Conservation (phyloP, 1,139 yeast genomes). For the Pichia sp. region DNA sequence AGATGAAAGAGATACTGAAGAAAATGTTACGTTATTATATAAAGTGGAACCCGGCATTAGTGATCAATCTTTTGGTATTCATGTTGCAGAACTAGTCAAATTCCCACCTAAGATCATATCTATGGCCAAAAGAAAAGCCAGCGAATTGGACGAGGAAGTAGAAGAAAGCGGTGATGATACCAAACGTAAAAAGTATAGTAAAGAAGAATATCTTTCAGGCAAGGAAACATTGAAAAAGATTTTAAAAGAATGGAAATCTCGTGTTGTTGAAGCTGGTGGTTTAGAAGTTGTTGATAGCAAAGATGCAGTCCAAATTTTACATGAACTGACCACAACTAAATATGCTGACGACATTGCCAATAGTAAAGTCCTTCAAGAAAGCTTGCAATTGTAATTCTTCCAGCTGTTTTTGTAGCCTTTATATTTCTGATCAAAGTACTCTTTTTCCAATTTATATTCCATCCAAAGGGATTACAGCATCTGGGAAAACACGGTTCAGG, state of each 20-base stretch:
- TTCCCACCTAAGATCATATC: constrained; percentile 82
- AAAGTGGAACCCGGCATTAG: constrained; percentile 89
- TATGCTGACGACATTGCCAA: constrained; percentile 15
- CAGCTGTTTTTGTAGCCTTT: not conserved
- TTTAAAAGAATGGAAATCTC: constrained; percentile 55
- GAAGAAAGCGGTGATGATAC: constrained; percentile 28
- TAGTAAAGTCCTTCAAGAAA: constrained; percentile 20
- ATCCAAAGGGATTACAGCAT: not conserved
- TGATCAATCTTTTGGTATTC: constrained; percentile 94
- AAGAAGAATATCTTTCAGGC: constrained; percentile 52
- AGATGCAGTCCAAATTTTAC: constrained; percentile 37
- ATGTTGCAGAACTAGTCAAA: constrained; percentile 91
- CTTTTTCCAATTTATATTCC: too few relatives aligned
- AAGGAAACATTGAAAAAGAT: constrained; percentile 47
- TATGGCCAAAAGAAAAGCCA: constrained; percentile 93
- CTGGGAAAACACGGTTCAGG: not conserved
- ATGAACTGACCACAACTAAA: constrained; percentile 30
- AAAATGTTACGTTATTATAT: constrained; percentile 81
- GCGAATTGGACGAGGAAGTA: constrained; percentile 67
- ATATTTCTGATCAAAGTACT: too few relatives aligned
- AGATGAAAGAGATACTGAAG: constrained; percentile 27
- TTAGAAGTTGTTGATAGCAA: constrained; percentile 32
- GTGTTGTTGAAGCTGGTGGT: constrained; percentile 35
- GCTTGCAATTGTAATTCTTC: constrained; percentile 8
- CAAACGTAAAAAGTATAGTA: constrained; percentile 47